Base-by-base conservation (phyloP, 805 yeast genomes). In the Kodamaea lidongshanica region DNA sequence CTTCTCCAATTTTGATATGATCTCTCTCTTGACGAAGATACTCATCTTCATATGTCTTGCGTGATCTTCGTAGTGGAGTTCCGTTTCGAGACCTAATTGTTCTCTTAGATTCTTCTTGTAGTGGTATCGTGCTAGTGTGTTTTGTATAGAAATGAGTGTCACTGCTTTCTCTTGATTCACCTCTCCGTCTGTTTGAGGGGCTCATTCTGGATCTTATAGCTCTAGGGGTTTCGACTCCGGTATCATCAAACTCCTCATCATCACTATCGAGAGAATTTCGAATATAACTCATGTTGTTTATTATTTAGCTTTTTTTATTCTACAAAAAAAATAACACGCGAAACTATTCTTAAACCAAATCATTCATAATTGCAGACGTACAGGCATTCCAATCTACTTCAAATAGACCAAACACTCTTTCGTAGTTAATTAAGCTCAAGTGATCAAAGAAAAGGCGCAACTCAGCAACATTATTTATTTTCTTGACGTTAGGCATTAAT, bases 391-490 rank as follows among this genome's bases (percentile, higher is more conserved):
- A 16, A 35, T 61, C 58, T 4, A 56, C 40, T 11, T 39, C 39
- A 23, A 29, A 42, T 19, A 81, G 55, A 7, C 75, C 69, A 47
- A 77, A 85, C 12, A 71, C 68, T 42, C 77, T 69, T 47, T 80
- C 89, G 47, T 74, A 83, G 39, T 74, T 73, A 28, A 70, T 63
- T 29, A 77, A 67, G 35, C 87, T 73, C 30, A 84, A 54, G 27
- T 71, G 73, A 36, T 76, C 77, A 45, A 83, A 82, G 46, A 81
- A 85, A 10, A 67, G 67, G 28, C 74, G 70, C 40, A 86, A 55
- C 18, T 72, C 69, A 1, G 62, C 53, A 9, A 77, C 41, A 20
- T 58, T 52, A 2, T 50, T 47, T 13, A 76, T 54, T 1, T 41
- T 44, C 18, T 53, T 55, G 4, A 69, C 56, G 1, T 72, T 76